Evolutionary conservation across 345 rosid genomes (phyloP).

Genomic region (Noccaea bulbosa): DNA sequence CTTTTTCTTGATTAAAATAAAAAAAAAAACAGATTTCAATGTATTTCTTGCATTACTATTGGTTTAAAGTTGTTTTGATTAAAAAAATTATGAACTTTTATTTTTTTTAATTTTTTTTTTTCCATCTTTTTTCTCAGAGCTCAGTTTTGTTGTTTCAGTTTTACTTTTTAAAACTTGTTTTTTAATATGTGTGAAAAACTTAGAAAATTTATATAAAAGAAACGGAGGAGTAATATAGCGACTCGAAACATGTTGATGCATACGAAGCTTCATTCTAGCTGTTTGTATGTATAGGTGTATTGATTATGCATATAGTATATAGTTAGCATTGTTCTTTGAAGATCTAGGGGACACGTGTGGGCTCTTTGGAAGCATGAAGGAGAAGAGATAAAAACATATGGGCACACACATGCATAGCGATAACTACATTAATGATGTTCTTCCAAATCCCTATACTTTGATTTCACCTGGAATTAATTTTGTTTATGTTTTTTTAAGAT

Average conservation of each 20-base stretch:
- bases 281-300: background rate
- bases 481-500: background rate
- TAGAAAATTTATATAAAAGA: no score
- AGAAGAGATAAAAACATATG: constrained; percentile 35
- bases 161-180: no score
- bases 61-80: no score
- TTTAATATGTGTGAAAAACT: no score
- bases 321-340: constrained; percentile 22
- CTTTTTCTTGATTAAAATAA: no score
- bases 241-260: constrained; percentile 49
- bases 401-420: constrained; percentile 42
- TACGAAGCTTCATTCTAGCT: constrained; percentile 50
- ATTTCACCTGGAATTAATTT: constrained; percentile 17
- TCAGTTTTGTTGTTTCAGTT: no score
- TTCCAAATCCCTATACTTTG: constrained; percentile 38
- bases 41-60: no score
- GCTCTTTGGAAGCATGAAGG: constrained; percentile 55
- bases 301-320: background rate
- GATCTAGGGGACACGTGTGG: constrained; percentile 54
- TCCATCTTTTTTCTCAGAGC: no score
- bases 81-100: no score
- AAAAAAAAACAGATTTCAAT: no score
- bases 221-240: no score
- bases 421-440: constrained; percentile 29
- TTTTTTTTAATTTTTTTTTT: no score